phyloP scores from a whole-genome alignment of 805 yeast genomes.

The Wickerhamiella allomyrinae region DNA sequence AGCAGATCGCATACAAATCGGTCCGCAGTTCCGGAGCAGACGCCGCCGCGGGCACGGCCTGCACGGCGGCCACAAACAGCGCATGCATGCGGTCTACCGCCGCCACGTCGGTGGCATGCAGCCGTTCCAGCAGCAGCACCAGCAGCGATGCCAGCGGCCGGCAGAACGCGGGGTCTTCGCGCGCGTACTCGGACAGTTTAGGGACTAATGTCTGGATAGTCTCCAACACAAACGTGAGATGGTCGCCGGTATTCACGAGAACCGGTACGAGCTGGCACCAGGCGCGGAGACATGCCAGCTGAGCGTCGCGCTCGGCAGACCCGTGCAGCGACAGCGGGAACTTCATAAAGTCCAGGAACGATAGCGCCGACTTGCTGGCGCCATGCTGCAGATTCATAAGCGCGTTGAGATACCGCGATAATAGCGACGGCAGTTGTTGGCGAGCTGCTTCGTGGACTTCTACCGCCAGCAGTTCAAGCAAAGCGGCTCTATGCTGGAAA shows the following conservation, averaged over 20 bases:
- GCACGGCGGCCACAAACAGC: constrained; percentile 57
- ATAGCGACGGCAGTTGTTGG: constrained; percentile 36
- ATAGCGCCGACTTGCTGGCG: constrained; percentile 49
- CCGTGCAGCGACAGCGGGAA: constrained; percentile 21
- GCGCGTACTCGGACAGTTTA: constrained; percentile 60
- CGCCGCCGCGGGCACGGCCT: constrained; percentile 57
- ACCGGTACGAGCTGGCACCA: constrained; percentile 77
- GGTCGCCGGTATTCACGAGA: constrained; percentile 31
- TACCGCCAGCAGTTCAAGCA: constrained; percentile 51
- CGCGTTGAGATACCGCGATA: constrained; percentile 36
- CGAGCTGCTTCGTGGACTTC: constrained; percentile 50
- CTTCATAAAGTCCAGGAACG: constrained; percentile 58
- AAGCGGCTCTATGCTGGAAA: constrained; percentile 42
- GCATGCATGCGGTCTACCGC: constrained; percentile 41
- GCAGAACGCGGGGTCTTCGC: constrained; percentile 48
- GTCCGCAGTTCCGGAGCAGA: constrained; percentile 58
- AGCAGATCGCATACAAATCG: constrained; percentile 62
- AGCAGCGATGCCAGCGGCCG: constrained; percentile 66
- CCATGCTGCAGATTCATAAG: constrained; percentile 33
- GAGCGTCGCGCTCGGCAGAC: constrained; percentile 23
- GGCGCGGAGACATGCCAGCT: constrained; percentile 51
- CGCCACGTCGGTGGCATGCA: constrained; percentile 29
- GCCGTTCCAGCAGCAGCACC: constrained; percentile 52
- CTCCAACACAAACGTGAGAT: constrained; percentile 54
- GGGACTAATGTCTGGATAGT: constrained; percentile 66